These are phyloP conservation scores for Pterocarpus santalinus DNA, from an alignment of 306 rosid genomes.

Conservation along the genomic window DNA sequence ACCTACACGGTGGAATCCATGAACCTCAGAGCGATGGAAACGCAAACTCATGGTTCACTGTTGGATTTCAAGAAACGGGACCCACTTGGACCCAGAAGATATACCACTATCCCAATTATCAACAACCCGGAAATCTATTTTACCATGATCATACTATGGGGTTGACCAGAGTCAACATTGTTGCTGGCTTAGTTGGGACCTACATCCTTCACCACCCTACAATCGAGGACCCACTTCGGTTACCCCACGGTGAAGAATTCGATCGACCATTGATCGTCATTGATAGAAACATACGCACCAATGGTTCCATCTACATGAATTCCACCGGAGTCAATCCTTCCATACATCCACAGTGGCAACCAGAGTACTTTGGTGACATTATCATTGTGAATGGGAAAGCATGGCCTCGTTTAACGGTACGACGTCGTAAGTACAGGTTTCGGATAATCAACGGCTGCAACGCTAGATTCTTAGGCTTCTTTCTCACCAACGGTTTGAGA, in stretches of 20 bases:
- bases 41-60: conserved; percentile 75
- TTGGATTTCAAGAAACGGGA: conserved; percentile 49
- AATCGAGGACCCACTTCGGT: conserved; percentile 55
- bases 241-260: conserved; percentile 54
- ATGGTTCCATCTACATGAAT: conserved; percentile 82
- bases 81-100: conserved; percentile 59
- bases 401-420: conserved; percentile 72
- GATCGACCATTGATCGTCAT: conserved; percentile 66
- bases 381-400: conserved; percentile 87
- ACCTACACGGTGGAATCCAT: conserved; percentile 78
- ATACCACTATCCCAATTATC: conserved; percentile 66
- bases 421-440: conserved; percentile 73
- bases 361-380: conserved; percentile 68
- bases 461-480: conserved; percentile 76
- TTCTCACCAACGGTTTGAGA: conserved; percentile 64
- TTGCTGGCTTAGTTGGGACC: conserved; percentile 73
- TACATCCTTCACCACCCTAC: conserved; percentile 65
- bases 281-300: conserved; percentile 64
- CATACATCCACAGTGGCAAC: conserved; percentile 79
- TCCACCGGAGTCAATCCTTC: conserved; percentile 74
- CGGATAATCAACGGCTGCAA: conserved; percentile 86
- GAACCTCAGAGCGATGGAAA: conserved; percentile 76
- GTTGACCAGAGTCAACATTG: conserved; percentile 74
- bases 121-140: conserved; percentile 85
- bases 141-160: conserved; percentile 92